Percentiles rank a stretch among this genome's conserved stretches.
These are phyloP conservation scores for Francoa sonchifolia DNA, from an alignment of 441 rosid species.

Conservation along the genomic window DNA sequence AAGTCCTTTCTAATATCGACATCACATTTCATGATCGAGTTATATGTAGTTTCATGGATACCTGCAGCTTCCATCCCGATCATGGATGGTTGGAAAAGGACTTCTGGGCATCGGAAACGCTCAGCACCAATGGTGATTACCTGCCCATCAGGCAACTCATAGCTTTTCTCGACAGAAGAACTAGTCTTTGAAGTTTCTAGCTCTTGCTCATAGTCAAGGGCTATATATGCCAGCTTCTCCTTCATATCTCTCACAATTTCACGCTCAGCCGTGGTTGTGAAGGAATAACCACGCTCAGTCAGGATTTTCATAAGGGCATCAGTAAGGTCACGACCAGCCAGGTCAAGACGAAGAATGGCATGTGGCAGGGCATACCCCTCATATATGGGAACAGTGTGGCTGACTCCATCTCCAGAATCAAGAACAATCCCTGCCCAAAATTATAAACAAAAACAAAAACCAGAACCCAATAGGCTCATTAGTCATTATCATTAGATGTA, in stretches of 20 bases:
- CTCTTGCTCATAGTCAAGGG: slow-evolving; percentile 67
- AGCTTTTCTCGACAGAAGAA: slow-evolving; percentile 61
- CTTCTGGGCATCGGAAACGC: slow-evolving; percentile 76
- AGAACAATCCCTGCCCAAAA: slow-evolving; percentile 47
- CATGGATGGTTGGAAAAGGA: slow-evolving; percentile 66
- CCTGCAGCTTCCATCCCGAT: slow-evolving; percentile 73
- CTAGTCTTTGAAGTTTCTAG: slow-evolving; percentile 53
- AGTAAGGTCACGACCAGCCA: slow-evolving; percentile 63
- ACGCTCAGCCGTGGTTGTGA: slow-evolving; percentile 73
- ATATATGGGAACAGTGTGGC: slow-evolving; percentile 73
- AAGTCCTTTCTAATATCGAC: slow-evolving; percentile 71
- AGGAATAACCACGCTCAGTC: slow-evolving; percentile 69
- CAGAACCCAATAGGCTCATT: background rate
- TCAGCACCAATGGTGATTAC: slow-evolving; percentile 65
- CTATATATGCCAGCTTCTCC: slow-evolving; percentile 62
- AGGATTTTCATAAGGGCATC: slow-evolving; percentile 65
- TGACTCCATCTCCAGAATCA: slow-evolving; percentile 80
- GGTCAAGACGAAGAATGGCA: slow-evolving; percentile 64
- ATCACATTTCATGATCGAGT: slow-evolving; percentile 68
- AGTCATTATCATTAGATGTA: too few relatives aligned
- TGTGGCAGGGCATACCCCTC: slow-evolving; percentile 76
- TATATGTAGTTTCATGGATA: slow-evolving; percentile 68
- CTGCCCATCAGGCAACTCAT: slow-evolving; percentile 67
- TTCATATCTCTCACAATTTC: slow-evolving; percentile 73
- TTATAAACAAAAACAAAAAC: background rate